Conservation (phyloP, 2,329 filamentous ascomycete species). For the Diaporthe sp. region DNA sequence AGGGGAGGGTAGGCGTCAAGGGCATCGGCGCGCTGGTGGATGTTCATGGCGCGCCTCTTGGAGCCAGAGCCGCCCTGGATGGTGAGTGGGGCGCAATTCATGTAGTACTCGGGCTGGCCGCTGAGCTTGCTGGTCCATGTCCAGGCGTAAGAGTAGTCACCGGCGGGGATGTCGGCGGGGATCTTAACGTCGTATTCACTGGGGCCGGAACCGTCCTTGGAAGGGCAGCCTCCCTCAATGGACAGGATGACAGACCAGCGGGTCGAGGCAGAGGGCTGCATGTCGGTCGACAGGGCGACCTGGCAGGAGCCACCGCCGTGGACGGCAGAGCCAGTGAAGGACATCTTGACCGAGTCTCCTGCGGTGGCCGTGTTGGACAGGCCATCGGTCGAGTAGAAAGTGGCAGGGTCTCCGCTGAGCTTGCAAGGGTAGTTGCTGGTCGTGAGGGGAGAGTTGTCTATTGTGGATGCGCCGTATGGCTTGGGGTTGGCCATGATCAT, state of each 20-base stretch:
- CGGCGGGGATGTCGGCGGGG: constrained; percentile 71
- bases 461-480: constrained; percentile 29
- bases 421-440: constrained; percentile 84
- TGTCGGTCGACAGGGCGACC: constrained; percentile 80
- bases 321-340: constrained; percentile 71
- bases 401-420: constrained; percentile 61
- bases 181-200: constrained; percentile 75
- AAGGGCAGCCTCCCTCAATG: constrained; percentile 68
- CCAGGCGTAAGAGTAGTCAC: constrained; percentile 79
- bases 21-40: constrained; percentile 48
- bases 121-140: constrained; percentile 79
- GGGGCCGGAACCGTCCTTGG: constrained; percentile 51
- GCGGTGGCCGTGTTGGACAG: constrained; percentile 72
- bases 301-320: constrained; percentile 85
- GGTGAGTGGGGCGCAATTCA: constrained; percentile 83
- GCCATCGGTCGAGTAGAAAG: constrained; percentile 63
- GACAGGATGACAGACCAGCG: constrained; percentile 76
- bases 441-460: constrained; percentile 78
- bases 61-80: constrained; percentile 56
- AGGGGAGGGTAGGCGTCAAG: constrained; percentile 64
- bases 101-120: constrained; percentile 88
- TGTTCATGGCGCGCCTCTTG: constrained; percentile 38
- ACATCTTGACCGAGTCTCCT: constrained; percentile 74
- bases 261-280: constrained; percentile 75
- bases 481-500: constrained; percentile 40